Evolutionary conservation across 768 basidiomycete species (phyloP), one percentile per base, ranked within the genome.

Genomic region (Mycena chlorophos): DNA sequence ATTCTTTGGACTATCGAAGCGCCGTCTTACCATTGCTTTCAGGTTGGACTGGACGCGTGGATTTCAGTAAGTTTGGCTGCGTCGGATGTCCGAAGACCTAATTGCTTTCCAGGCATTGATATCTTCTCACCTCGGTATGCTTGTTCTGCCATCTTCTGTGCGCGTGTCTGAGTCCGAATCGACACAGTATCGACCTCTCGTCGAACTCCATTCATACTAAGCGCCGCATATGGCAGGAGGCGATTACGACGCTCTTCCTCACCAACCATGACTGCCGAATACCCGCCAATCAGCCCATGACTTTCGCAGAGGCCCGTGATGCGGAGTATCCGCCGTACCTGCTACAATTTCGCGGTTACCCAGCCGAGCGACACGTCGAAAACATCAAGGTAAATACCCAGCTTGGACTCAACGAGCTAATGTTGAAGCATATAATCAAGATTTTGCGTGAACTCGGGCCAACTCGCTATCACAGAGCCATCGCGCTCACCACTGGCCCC

Each of bases 151-250:
- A 28, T 28, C n/a, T 4, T 25, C 19, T 19, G 19, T 52, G 14
- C 13, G 6, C 26, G 12, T n/a, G 23, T 31, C 5, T 27, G 46
- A 5, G 56, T 34, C 29, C 25, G 5, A 31, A 34, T 4, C 14
- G 42, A 8, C 55, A 3, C 51, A 89, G 87, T 8, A 63, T 89
- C 56, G 84, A 87, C 65, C 69, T 82, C 34, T 81, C 85, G 0
- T 58, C 76, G 2, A 69, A 75, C 1, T 88, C 85, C 1, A 69
- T 78, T 5, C 90, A 92, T 66, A 75, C 80, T 16, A 82, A 75
- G 55, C 79, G 88, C 16, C 79, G 90, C 4, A 87, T 92, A 14
- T 89, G 88, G 87, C 89, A 92, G 66, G 90, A 92, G 68, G 78
- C 87, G 3, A 75, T 91, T 22, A 80, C 86, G 0, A 78, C 85